Conservation (phyloP, 371 early-diverging fungal species). For the Fennellomyces sp. region DNA sequence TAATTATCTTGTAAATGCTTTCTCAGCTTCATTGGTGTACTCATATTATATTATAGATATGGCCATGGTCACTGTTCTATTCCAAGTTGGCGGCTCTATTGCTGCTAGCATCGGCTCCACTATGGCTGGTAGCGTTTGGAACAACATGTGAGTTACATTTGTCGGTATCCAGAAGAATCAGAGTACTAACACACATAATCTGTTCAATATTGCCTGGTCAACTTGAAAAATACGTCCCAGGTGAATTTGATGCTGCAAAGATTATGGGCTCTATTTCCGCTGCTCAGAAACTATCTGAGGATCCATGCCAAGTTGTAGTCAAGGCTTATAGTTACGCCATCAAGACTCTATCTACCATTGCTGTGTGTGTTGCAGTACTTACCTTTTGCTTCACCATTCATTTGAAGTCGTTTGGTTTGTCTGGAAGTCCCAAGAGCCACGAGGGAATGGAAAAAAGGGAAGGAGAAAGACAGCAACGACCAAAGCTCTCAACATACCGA, state of each 20-base stretch:
- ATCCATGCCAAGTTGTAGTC: constrained; percentile 27
- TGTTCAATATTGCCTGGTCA: constrained; percentile 23
- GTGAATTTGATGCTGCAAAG: constrained; percentile 25
- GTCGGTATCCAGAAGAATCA: neutral
- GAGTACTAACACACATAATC: too few species aligned
- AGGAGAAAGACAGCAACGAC: too few species aligned
- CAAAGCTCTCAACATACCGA: too few species aligned
- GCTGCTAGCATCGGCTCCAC: constrained; percentile 34
- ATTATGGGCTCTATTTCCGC: constrained; percentile 33
- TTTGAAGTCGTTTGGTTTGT: constrained; percentile 35
- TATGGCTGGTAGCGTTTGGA: constrained; percentile 45
- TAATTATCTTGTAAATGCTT: constrained; percentile 6
- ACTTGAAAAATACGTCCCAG: constrained; percentile 36
- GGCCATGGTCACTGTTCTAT: constrained; percentile 38
- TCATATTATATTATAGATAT: constrained; percentile 22
- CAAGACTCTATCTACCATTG: constrained; percentile 28
- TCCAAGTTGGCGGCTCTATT: constrained; percentile 39
- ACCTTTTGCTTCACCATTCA: constrained; percentile 24
- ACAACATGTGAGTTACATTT: constrained; percentile 3
- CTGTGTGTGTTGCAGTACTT: constrained; percentile 7
- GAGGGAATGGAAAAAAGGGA: constrained; percentile 1
- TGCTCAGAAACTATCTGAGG: constrained; percentile 24
- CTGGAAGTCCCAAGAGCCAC: neutral
- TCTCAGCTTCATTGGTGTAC: neutral
- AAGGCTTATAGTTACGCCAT: constrained; percentile 34